Evolutionary conservation across 306 rosid species (phyloP).

Genomic region (Prosopis cineraria): DNA sequence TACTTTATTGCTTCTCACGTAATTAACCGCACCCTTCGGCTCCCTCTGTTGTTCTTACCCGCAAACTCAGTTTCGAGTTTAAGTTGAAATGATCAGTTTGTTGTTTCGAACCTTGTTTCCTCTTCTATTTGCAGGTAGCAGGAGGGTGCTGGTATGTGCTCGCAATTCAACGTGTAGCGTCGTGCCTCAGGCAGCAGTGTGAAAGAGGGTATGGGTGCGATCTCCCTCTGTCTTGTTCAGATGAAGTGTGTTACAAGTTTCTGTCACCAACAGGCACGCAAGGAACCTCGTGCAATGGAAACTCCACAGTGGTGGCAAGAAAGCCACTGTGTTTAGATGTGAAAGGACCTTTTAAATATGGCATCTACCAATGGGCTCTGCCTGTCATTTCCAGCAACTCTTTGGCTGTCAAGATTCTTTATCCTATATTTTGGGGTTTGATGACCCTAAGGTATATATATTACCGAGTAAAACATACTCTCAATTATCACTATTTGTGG

Average conservation of each 20-base stretch:
- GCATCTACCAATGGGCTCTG: conserved; percentile 96
- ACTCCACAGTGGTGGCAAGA: conserved; percentile 40
- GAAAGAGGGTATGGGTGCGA: conserved; percentile 61
- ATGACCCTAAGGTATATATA: conserved; percentile 84
- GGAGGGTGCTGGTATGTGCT: conserved; percentile 99
- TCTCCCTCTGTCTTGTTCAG: conserved; percentile 63
- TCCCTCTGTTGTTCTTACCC: neutral
- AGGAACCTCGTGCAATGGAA: conserved; percentile 49
- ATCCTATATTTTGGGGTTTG: conserved; percentile 98
- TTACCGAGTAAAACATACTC: neutral
- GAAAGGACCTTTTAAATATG: conserved; percentile 77
- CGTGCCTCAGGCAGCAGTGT: conserved; percentile 79
- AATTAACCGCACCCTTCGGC: conserved; percentile 27
- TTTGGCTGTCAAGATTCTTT: conserved; percentile 80
- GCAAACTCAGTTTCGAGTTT: neutral
- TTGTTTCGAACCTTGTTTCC: too few relatives aligned
- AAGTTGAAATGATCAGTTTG: too few relatives aligned
- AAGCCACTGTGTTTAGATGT: conserved; percentile 80
- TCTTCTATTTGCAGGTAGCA: conserved; percentile 65
- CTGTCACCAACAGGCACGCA: conserved; percentile 21
- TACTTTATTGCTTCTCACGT: conserved; percentile 99
- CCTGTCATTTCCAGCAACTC: conserved; percentile 97
- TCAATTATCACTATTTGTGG: neutral
- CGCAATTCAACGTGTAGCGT: conserved; percentile 92
- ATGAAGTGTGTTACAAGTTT: conserved; percentile 65